Evolutionary conservation across 208 protist genomes (phyloP), one percentile per base, ranked within the genome.

Genomic region (Trichomonas tenax): DNA sequence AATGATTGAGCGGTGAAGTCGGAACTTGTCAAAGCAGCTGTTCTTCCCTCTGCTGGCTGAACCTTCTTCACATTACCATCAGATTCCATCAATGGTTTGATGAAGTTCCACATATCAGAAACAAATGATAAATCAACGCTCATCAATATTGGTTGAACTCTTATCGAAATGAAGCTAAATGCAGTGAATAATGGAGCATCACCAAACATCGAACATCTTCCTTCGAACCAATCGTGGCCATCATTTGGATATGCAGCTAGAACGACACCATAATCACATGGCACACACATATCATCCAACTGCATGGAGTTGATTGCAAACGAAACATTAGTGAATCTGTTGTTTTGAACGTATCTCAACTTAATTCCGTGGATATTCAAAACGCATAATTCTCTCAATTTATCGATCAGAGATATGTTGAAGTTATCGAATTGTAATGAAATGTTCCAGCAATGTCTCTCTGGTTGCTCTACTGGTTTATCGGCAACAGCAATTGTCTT

Each of bases 61-160:
- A 72, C 26, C 21, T 72, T 17, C 26, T n/a, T 72, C 21, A 31
- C 11, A 6, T 72, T 31, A 6, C 11, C 26, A 31, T 72, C 58
- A 31, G 58, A 72, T 26, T 17, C 21, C 26, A 72, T 31, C 26
- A 72, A 72, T 72, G 58, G 58, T 31, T 72, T 72, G 21, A 72
- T n/a, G 58, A 72, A 72, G 26, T 72, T 72, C 58, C 58, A 84
- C 10, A 89, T 89, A 89, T 89, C 82, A n/a, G 82, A 89, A 89
- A 89, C 40, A 21, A 89, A 89, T n/a, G 82, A 89, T 8, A 89
- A 46, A 31, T 89, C 82, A 46, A 46, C 82, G 41, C 17, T 46
- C 40, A 89, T 26, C 36, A 46, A n/a, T 10, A 89, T 89, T 46
- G 34, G 34, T 46, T 89, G 40, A 44, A 89, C 17, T 46, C 17